phyloP scores from a whole-genome alignment of 371 early-diverging fungal species.

The Fennellomyces sp. region DNA sequence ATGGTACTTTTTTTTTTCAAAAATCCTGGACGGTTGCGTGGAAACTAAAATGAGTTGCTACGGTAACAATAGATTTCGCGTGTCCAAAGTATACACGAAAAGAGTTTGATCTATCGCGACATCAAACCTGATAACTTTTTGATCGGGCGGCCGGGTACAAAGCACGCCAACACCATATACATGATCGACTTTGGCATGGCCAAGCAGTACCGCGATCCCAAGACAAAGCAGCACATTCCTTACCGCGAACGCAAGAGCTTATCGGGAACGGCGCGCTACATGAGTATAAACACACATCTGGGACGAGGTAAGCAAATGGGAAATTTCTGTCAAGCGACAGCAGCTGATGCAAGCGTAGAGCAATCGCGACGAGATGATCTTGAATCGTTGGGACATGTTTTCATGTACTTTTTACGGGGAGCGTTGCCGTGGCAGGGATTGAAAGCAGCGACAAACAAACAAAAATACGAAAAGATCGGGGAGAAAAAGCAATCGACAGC shows the following conservation, averaged over 20 bases:
- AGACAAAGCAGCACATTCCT: conserved; percentile 85
- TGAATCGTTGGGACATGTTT: conserved; percentile 91
- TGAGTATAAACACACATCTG: conserved; percentile 90
- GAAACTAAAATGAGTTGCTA: background rate
- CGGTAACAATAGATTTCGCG: conserved; percentile 67
- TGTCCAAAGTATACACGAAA: conserved; percentile 93
- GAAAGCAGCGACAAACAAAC: conserved; percentile 89
- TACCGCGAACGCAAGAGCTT: conserved; percentile 82
- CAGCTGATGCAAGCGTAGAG: too few species aligned
- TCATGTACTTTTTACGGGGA: conserved; percentile 92
- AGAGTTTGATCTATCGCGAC: conserved; percentile 95
- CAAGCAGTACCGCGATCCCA: conserved; percentile 85
- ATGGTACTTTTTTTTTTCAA: conserved; percentile 72
- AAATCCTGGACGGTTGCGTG: background rate
- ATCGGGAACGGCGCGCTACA: conserved; percentile 92
- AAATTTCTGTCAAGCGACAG: too few species aligned
- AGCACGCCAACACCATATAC: conserved; percentile 54
- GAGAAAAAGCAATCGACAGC: conserved; percentile 83
- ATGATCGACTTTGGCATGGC: conserved; percentile 94
- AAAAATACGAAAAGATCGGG: conserved; percentile 92
- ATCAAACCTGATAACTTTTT: conserved; percentile 99
- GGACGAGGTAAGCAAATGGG: conserved; percentile 52
- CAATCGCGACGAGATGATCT: conserved; percentile 94
- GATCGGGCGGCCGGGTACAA: conserved; percentile 69
- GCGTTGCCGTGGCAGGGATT: conserved; percentile 93